Conservation (phyloP, 345 rosid genomes). For the Melastoma malabathricum region DNA sequence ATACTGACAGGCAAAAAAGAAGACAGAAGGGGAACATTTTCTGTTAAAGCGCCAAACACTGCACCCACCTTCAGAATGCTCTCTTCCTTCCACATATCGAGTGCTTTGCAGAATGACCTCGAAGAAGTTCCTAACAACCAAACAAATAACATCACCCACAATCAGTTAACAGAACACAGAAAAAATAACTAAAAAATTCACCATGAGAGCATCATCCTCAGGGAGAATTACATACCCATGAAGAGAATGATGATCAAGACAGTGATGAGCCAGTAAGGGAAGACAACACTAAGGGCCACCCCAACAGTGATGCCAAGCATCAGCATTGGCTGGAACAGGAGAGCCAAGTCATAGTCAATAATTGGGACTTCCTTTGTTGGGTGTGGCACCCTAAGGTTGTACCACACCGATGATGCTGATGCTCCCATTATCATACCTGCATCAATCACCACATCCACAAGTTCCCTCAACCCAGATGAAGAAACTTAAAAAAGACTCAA, state of each 20-base stretch:
- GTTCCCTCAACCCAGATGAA: not conserved
- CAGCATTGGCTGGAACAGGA: slow-evolving; percentile 89
- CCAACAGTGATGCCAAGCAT: slow-evolving; percentile 88
- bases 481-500: too few species aligned
- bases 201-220: too few species aligned
- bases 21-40: not conserved
- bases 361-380: slow-evolving; percentile 85
- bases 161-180: too few species aligned
- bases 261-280: slow-evolving; percentile 93
- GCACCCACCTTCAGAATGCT: slow-evolving; percentile 48
- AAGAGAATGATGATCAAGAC: slow-evolving; percentile 84
- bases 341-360: slow-evolving; percentile 78
- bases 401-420: slow-evolving; percentile 87
- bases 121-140: slow-evolving; percentile 49
- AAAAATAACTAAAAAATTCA: too few species aligned
- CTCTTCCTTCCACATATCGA: slow-evolving; percentile 91
- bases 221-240: slow-evolving; percentile 24
- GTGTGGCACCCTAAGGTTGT: slow-evolving; percentile 71
- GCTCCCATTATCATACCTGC: slow-evolving; percentile 99
- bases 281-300: slow-evolving; percentile 78
- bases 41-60: not conserved
- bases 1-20: not conserved
- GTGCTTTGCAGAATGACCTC: slow-evolving; percentile 64
- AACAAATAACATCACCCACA: too few species aligned
- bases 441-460: slow-evolving; percentile 4